Base-by-base conservation (phyloP, 176 grass and related monocot species). In the Echinochloa phyllopogon region DNA sequence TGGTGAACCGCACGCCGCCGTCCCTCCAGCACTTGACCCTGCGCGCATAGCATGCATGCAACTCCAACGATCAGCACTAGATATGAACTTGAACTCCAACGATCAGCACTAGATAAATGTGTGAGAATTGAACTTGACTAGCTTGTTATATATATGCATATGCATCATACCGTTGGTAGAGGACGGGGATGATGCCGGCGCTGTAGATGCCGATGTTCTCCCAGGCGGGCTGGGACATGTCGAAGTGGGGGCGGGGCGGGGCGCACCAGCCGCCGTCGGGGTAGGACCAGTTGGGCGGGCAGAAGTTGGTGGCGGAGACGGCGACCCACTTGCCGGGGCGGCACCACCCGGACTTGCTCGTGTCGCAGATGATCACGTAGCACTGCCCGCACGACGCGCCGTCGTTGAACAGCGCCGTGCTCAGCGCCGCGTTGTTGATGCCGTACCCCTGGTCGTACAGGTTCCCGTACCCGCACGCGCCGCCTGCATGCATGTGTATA, bases 381-480 rank as follows among this genome's bases (percentile, higher is more conserved):
- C 90, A 92, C 38, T 89, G 90, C 25, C 90, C 90, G 21, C 91
- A 92, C 6, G 91, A 92, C 14, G 79, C 74, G 2, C 87, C 90
- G 5, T 86, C 36, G 41, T 89, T 86, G 77, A 89, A 92, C n/a
- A 92, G 60, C 33, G 17, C n/a, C 17, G 90, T 80, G 71, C 87
- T 92, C 53, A 92, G 80, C 47, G 91, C 88, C 27, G 65, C 85
- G 78, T 79, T 93, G 69, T 66, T 79, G 0, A 80, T 6, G 25
- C 91, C 91, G 70, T 93, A 90, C 0, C 88, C 88, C 8, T 84
- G 77, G 0, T 76, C 51, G 79, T 90, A 90, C 16, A 90, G 80
- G 76, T 93, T 84, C 5, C 48, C 48, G 18, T 93, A 93, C 65
- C 91, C 91, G 1, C 91, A 93, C 4, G 85, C 81, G 4, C 88